A percentile compares a stretch with the other conserved stretches of the same genome.
Conservation (phyloP, 1,139 yeast species). For the Yamadazyma dushanensis region DNA sequence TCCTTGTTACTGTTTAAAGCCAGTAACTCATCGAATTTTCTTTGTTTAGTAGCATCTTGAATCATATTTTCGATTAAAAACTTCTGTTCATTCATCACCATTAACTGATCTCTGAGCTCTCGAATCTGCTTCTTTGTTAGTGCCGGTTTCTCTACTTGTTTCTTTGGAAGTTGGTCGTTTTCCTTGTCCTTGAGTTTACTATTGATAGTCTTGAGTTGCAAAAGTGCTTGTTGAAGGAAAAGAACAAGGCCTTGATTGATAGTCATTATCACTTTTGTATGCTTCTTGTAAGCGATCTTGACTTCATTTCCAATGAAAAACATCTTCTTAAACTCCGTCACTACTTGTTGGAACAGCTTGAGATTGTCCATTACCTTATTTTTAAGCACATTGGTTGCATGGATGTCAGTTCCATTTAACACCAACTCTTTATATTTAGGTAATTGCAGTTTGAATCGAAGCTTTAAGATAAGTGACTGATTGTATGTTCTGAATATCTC, state of each 20-base stretch:
- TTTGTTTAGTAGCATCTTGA: slow-evolving; percentile 56
- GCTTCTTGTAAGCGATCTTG: slow-evolving; percentile 15
- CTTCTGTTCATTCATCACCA: slow-evolving; percentile 85
- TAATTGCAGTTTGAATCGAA: slow-evolving; percentile 31
- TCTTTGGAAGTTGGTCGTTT: slow-evolving; percentile 13
- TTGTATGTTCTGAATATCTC: slow-evolving; percentile 31
- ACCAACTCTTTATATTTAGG: slow-evolving; percentile 25
- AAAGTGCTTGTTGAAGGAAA: slow-evolving; percentile 36
- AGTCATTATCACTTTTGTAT: slow-evolving; percentile 27
- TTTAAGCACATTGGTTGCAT: slow-evolving; percentile 21
- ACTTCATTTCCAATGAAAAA: slow-evolving; percentile 24
- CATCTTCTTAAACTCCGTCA: slow-evolving; percentile 25
- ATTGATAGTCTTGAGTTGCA: slow-evolving; percentile 30
- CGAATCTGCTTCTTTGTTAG: slow-evolving; percentile 55
- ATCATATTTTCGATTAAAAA: slow-evolving; percentile 68
- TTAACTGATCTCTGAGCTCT: slow-evolving; percentile 66
- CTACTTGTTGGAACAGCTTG: slow-evolving; percentile 36
- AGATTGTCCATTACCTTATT: slow-evolving; percentile 27
- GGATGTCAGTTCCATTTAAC: slow-evolving; percentile 4
- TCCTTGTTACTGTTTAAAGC: slow-evolving; percentile 57
- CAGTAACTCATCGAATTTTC: slow-evolving; percentile 76
- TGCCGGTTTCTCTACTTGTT: slow-evolving; percentile 19
- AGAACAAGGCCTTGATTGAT: slow-evolving; percentile 35
- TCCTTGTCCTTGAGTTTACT: slow-evolving; percentile 26
- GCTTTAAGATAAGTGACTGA: slow-evolving; percentile 33